A percentile compares a stretch with the other conserved stretches of the same genome.
phyloP scores from a whole-genome alignment of 2,329 filamentous ascomycete species.

The Torrubiella hemipterigena region DNA sequence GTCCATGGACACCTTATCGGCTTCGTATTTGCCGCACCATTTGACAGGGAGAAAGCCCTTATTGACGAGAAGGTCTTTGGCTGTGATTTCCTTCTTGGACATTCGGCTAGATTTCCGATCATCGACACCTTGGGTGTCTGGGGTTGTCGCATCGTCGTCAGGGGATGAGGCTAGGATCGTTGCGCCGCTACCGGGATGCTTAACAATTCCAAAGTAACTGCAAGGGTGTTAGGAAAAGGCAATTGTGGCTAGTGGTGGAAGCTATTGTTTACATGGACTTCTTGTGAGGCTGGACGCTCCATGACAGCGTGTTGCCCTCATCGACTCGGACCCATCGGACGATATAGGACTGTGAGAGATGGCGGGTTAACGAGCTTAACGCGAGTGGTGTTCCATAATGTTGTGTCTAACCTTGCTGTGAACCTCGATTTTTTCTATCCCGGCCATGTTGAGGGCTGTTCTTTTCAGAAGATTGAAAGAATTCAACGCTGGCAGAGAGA shows the following conservation, averaged over 20 bases:
- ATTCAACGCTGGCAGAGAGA: no score
- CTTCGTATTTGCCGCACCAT: conserved; percentile 93
- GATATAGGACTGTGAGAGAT: conserved; percentile 67
- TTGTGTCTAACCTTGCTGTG: conserved; percentile 70
- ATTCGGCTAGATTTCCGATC: conserved; percentile 36
- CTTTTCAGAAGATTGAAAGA: no score
- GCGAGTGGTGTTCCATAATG: neutral
- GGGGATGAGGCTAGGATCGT: conserved; percentile 32
- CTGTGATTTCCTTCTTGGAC: conserved; percentile 46
- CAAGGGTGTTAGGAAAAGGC: conserved; percentile 8
- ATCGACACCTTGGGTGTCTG: conserved; percentile 26
- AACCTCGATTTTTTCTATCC: conserved; percentile 93
- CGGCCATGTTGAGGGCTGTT: conserved; percentile 75
- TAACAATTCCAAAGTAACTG: conserved; percentile 90
- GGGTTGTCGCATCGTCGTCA: conserved; percentile 30
- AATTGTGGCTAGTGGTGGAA: neutral
- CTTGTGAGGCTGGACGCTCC: conserved; percentile 95
- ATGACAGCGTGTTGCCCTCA: conserved; percentile 84
- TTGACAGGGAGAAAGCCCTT: conserved; percentile 60
- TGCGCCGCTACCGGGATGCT: conserved; percentile 70
- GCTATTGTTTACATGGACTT: conserved; percentile 63
- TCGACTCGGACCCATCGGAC: conserved; percentile 94
- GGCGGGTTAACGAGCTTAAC: conserved; percentile 4
- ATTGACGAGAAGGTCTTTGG: conserved; percentile 50
- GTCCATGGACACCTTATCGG: conserved; percentile 87